Conservation (phyloP, 208 protist genomes). For the Trypanosoma platydactyli region DNA sequence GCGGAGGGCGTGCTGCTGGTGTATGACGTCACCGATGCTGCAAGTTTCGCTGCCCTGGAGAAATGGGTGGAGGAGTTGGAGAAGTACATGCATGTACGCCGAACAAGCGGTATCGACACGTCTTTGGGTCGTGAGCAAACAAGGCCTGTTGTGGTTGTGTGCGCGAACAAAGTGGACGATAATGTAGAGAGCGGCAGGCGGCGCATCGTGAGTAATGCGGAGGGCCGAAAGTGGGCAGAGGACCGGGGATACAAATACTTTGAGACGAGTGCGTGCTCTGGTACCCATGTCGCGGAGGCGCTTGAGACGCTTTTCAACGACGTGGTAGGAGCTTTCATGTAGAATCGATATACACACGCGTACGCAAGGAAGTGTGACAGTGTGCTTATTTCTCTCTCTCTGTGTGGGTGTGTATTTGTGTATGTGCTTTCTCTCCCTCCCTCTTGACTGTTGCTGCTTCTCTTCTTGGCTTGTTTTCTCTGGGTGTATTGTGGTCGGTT, state of each 20-base stretch:
- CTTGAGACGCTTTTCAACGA: slow-evolving; percentile 68
- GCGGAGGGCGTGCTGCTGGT: slow-evolving; percentile 90
- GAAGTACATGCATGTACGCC: slow-evolving; percentile 31
- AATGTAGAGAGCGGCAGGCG: slow-evolving; percentile 17
- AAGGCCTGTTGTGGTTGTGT: slow-evolving; percentile 48
- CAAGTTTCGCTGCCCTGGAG: slow-evolving; percentile 66
- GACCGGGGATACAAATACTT: slow-evolving; percentile 66
- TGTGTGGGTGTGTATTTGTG: too few species aligned
- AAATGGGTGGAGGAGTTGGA: slow-evolving; percentile 68
- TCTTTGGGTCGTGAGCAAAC: not conserved
- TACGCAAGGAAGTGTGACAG: slow-evolving; percentile 23
- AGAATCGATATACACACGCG: slow-evolving; percentile 21
- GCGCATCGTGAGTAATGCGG: slow-evolving; percentile 54
- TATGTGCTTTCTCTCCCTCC: too few species aligned
- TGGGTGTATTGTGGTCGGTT: too few species aligned
- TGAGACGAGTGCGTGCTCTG: slow-evolving; percentile 71
- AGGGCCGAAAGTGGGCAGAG: slow-evolving; percentile 62
- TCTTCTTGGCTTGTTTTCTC: too few species aligned
- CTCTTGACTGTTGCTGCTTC: too few species aligned
- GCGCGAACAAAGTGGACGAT: slow-evolving; percentile 75
- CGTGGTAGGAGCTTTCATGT: slow-evolving; percentile 63
- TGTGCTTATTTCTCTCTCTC: too few species aligned
- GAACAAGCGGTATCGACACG: slow-evolving; percentile 1
- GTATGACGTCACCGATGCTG: slow-evolving; percentile 64
- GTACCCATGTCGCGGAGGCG: slow-evolving; percentile 39